Conservation (phyloP, 495 filamentous ascomycete genomes). For the Parachaetomium inaequale region DNA sequence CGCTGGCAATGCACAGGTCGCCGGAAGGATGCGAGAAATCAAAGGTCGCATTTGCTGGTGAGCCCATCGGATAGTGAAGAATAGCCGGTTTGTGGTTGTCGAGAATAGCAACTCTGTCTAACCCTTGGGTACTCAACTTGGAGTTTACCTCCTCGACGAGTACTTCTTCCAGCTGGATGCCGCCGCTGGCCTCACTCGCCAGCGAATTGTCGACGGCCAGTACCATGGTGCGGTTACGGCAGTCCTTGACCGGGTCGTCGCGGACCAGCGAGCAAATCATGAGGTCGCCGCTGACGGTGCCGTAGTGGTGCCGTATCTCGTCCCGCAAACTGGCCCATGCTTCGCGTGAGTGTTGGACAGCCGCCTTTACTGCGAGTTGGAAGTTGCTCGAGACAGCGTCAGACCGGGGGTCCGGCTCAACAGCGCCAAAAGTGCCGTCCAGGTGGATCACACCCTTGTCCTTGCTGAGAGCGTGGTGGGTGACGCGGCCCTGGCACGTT, state of each 20-base stretch:
- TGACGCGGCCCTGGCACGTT: conserved; percentile 25
- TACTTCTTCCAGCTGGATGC: not conserved
- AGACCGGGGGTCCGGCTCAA: conserved; percentile 16
- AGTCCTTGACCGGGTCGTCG: conserved; percentile 27
- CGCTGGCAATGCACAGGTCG: conserved; percentile 14
- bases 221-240: conserved; percentile 24
- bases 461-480: conserved; percentile 26
- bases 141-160: conserved; percentile 13
- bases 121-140: conserved; percentile 3
- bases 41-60: conserved; percentile 11
- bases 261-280: conserved; percentile 30
- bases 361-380: conserved; percentile 19
- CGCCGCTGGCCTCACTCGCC: not conserved
- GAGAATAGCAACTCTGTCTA: conserved; percentile 20
- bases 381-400: conserved; percentile 23
- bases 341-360: conserved; percentile 23
- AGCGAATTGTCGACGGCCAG: conserved; percentile 15
- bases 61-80: conserved; percentile 20
- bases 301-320: conserved; percentile 20
- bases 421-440: conserved; percentile 24
- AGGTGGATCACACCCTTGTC: conserved; percentile 28
- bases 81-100: conserved; percentile 13
- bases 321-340: conserved; percentile 19
- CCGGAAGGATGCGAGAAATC: not conserved
- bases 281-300: conserved; percentile 21